Evolutionary conservation across 73 alveolate species (phyloP).

Genomic region (Durusdinium trenchii): DNA sequence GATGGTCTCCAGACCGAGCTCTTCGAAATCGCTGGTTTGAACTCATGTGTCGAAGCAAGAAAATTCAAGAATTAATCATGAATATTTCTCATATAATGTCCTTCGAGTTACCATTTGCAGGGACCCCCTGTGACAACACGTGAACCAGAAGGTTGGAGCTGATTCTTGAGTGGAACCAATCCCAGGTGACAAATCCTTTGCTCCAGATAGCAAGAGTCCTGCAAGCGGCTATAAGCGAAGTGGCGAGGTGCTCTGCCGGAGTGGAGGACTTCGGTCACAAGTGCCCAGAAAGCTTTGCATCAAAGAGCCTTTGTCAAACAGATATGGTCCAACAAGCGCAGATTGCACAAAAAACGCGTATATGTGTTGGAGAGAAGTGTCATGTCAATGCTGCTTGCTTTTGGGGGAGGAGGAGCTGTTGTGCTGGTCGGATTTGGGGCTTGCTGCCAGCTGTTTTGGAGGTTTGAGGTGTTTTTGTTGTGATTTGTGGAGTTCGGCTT

Average conservation of each 20-base stretch:
- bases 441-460: no score
- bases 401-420: no score
- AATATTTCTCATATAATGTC: not conserved
- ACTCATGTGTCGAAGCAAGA: not conserved
- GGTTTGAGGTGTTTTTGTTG: no score
- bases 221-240: slow-evolving; percentile 48
- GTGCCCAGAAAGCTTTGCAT: not conserved
- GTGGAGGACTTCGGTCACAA: not conserved
- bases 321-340: no score
- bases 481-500: no score
- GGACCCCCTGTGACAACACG: not conserved
- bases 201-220: not conserved
- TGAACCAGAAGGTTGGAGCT: not conserved
- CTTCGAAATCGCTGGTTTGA: not conserved
- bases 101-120: not conserved
- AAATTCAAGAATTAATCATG: not conserved
- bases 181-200: slow-evolving; percentile 25
- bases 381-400: no score
- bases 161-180: not conserved
- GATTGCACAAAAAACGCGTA: no score
- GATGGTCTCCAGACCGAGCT: not conserved
- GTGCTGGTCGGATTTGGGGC: no score
- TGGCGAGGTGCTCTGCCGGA: slow-evolving; percentile 47
- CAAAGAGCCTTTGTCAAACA: no score
- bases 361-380: no score